A percentile compares a stretch with the other conserved stretches of the same genome.
Conservation (phyloP, 1,284 basidiomycete genomes). For the Cutaneotrichosporon sp. region DNA sequence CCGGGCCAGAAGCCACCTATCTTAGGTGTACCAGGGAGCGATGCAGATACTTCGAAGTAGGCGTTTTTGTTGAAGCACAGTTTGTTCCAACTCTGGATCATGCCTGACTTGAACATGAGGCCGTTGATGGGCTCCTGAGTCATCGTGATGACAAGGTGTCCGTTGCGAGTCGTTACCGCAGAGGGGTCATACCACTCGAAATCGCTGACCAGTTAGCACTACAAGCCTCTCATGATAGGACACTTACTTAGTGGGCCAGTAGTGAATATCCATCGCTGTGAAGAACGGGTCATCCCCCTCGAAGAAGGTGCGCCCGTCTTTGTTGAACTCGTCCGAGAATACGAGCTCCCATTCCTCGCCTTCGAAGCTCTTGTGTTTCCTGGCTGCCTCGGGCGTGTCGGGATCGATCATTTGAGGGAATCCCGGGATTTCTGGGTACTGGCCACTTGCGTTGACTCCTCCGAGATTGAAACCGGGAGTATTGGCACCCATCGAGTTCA, state of each 20-base stretch:
- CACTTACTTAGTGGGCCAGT: conserved; percentile 53
- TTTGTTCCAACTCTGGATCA: conserved; percentile 54
- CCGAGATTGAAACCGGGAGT: conserved; percentile 61
- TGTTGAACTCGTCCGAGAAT: conserved; percentile 83
- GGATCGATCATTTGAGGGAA: conserved; percentile 63
- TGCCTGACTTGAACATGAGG: conserved; percentile 63
- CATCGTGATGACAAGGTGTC: conserved; percentile 76
- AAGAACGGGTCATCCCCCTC: conserved; percentile 53
- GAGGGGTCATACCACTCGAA: conserved; percentile 63
- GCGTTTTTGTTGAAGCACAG: conserved; percentile 47
- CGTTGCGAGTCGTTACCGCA: conserved; percentile 71
- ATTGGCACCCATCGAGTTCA: conserved; percentile 20
- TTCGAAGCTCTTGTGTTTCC: conserved; percentile 62
- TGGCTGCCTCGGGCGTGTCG: conserved; percentile 59
- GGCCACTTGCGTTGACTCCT: conserved; percentile 70
- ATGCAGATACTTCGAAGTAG: conserved; percentile 42
- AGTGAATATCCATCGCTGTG: conserved; percentile 52
- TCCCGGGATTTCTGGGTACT: conserved; percentile 52
- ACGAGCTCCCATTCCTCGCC: conserved; percentile 64
- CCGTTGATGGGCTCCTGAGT: conserved; percentile 63
- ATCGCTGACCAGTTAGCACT: conserved; percentile 24
- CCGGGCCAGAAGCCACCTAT: conserved; percentile 54
- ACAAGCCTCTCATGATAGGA: too few relatives aligned
- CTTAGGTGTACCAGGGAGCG: conserved; percentile 36
- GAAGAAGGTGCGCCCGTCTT: conserved; percentile 55